Percentiles rank a stretch among this genome's conserved stretches.
Conservation (phyloP, 2,329 filamentous ascomycete species). For the Fusarium hainanense region DNA sequence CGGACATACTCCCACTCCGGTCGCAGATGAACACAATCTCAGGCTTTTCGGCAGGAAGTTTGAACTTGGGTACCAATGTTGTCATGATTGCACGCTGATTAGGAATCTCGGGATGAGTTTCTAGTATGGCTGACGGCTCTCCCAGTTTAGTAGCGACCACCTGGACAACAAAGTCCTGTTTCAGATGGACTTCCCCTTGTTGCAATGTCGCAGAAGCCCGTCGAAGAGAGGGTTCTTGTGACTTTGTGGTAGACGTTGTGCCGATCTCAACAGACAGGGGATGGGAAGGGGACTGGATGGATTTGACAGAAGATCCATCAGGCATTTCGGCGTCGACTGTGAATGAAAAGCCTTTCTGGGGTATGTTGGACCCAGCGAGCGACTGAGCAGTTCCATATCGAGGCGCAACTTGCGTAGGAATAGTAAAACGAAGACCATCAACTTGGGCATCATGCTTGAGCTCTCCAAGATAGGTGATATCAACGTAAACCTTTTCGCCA, state of each 20-base stretch:
- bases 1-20: constrained; percentile 73
- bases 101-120: constrained; percentile 70
- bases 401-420: constrained; percentile 74
- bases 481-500: constrained; percentile 65
- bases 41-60: constrained; percentile 62
- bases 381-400: constrained; percentile 63
- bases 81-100: constrained; percentile 75
- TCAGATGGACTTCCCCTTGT: constrained; percentile 63
- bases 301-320: constrained; percentile 65
- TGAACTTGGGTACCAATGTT: constrained; percentile 76
- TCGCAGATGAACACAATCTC: constrained; percentile 81
- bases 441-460: constrained; percentile 76
- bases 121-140: constrained; percentile 72
- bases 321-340: constrained; percentile 59
- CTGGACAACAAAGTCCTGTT: constrained; percentile 75
- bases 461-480: constrained; percentile 75
- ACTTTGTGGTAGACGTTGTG: constrained; percentile 56
- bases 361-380: background rate
- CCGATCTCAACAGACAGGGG: constrained; percentile 74
- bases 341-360: constrained; percentile 43
- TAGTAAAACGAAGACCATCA: constrained; percentile 75
- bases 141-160: constrained; percentile 69
- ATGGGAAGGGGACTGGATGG: constrained; percentile 74
- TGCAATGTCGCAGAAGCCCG: constrained; percentile 72
- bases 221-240: constrained; percentile 62